These are phyloP conservation scores for Talaromyces sp. DNA, from an alignment of 2,329 filamentous ascomycete genomes.

Conservation along the genomic window DNA sequence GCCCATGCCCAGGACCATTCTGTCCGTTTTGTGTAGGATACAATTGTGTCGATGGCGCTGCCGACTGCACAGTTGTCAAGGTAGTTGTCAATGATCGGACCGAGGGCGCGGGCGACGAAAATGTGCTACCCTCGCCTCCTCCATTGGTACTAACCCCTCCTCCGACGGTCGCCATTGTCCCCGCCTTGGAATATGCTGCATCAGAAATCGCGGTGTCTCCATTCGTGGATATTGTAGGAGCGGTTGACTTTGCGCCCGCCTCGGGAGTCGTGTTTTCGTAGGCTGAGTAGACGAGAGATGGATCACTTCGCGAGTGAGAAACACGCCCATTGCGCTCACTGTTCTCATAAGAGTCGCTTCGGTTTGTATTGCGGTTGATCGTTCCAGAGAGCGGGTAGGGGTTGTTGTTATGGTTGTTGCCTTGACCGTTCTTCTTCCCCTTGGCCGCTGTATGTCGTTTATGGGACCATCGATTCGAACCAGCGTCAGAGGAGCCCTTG, in stretches of 20 bases:
- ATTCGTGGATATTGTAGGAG: slow-evolving; percentile 82
- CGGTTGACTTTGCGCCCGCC: slow-evolving; percentile 70
- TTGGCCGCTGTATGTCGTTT: slow-evolving; percentile 39
- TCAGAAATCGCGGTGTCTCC: slow-evolving; percentile 75
- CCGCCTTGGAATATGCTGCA: slow-evolving; percentile 76
- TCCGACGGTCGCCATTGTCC: slow-evolving; percentile 67
- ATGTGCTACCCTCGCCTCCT: slow-evolving; percentile 69
- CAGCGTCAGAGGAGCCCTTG: slow-evolving; percentile 69
- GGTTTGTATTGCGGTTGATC: slow-evolving; percentile 47
- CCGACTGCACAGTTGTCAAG: slow-evolving; percentile 67
- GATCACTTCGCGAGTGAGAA: slow-evolving; percentile 60
- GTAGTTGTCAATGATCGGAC: slow-evolving; percentile 67
- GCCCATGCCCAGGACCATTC: slow-evolving; percentile 36
- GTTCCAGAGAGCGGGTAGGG: slow-evolving; percentile 86
- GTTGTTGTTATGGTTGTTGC: slow-evolving; percentile 62
- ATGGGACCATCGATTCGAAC: slow-evolving; percentile 41
- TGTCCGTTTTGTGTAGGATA: slow-evolving; percentile 39
- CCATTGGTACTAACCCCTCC: slow-evolving; percentile 66
- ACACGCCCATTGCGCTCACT: slow-evolving; percentile 52
- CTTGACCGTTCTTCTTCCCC: slow-evolving; percentile 61
- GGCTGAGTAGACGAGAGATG: slow-evolving; percentile 63
- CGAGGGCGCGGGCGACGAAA: slow-evolving; percentile 67
- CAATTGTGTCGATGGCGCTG: slow-evolving; percentile 54
- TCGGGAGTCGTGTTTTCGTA: slow-evolving; percentile 63
- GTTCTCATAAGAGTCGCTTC: slow-evolving; percentile 55